Evolutionary conservation across 2,329 filamentous ascomycete species (phyloP).

Genomic region (Madurella mycetomatis): DNA sequence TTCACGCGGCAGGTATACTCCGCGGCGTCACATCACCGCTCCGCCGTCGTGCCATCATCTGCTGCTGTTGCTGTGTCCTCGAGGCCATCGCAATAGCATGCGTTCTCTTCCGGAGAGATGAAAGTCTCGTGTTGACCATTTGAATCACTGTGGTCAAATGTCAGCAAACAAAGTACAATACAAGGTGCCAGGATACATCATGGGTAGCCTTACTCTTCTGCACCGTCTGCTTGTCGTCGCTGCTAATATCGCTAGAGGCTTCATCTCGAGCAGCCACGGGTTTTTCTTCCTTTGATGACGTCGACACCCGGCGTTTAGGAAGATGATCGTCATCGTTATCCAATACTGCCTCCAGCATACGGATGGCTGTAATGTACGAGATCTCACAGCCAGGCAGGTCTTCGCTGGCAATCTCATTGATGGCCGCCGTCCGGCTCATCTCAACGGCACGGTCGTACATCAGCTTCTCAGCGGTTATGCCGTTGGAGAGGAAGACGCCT

Average conservation of each 20-base stretch:
- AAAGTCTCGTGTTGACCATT: conserved; percentile 57
- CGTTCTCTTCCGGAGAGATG: conserved; percentile 56
- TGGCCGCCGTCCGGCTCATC: conserved; percentile 91
- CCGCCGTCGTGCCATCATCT: conserved; percentile 42
- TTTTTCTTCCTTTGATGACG: conserved; percentile 40
- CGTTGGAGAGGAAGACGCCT: conserved; percentile 77
- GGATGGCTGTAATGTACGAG: conserved; percentile 87
- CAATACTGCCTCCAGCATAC: conserved; percentile 90
- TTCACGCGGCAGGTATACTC: conserved; percentile 39
- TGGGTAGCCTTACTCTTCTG: conserved; percentile 57
- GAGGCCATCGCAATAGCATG: conserved; percentile 57
- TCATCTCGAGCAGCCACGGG: conserved; percentile 35
- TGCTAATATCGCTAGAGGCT: conserved; percentile 49
- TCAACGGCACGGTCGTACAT: conserved; percentile 98
- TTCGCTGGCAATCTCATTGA: conserved; percentile 91
- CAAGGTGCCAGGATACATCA: not conserved
- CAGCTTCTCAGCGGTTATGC: conserved; percentile 89
- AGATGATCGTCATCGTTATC: conserved; percentile 68
- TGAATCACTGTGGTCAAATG: conserved; percentile 49
- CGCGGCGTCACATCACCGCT: conserved; percentile 55
- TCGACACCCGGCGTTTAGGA: conserved; percentile 35
- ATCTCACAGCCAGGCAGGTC: conserved; percentile 85
- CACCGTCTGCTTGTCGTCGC: conserved; percentile 68
- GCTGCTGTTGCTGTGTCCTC: conserved; percentile 40
- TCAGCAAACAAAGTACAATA: not conserved